A percentile compares a stretch with the other conserved stretches of the same genome.
Conservation (phyloP, 495 filamentous ascomycete genomes). For the Trichoderma erinaceum region DNA sequence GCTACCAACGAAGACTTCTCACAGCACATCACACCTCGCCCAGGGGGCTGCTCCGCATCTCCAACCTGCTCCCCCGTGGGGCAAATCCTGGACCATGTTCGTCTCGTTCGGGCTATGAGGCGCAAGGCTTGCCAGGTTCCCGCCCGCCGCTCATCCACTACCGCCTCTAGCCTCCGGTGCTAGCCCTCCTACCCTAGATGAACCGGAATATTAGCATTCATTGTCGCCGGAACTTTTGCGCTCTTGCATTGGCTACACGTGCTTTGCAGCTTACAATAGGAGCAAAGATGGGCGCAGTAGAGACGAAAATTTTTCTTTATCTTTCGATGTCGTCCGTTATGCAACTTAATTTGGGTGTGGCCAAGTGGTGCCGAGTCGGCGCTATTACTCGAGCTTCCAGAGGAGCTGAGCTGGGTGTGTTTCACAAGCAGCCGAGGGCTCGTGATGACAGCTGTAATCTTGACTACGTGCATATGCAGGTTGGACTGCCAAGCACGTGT, state of each 20-base stretch:
- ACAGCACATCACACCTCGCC: too few relatives aligned
- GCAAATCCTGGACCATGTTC: not conserved
- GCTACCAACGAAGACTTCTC: too few relatives aligned
- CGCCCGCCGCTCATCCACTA: constrained; percentile 6
- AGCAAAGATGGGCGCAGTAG: not conserved
- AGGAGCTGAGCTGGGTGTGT: constrained; percentile 5
- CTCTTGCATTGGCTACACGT: constrained; percentile 1
- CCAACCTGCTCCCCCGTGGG: constrained; percentile 7
- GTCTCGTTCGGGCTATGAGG: not conserved
- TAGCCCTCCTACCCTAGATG: constrained; percentile 5
- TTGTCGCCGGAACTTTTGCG: not conserved
- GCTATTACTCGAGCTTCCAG: not conserved
- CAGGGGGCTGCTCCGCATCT: constrained; percentile 8
- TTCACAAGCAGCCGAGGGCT: constrained; percentile 6
- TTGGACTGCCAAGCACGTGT: too few relatives aligned
- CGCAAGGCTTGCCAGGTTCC: constrained; percentile 7
- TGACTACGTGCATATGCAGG: not conserved
- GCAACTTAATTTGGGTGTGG: not conserved
- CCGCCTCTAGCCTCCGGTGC: constrained; percentile 5
- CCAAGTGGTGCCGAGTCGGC: not conserved
- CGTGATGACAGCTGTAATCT: not conserved
- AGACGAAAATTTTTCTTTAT: not conserved
- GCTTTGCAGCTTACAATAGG: not conserved
- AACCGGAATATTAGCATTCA: not conserved
- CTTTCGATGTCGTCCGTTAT: not conserved